These are phyloP conservation scores for Lichtheimia ramosa DNA, from an alignment of 371 early-diverging fungal genomes.

Conservation along the genomic window DNA sequence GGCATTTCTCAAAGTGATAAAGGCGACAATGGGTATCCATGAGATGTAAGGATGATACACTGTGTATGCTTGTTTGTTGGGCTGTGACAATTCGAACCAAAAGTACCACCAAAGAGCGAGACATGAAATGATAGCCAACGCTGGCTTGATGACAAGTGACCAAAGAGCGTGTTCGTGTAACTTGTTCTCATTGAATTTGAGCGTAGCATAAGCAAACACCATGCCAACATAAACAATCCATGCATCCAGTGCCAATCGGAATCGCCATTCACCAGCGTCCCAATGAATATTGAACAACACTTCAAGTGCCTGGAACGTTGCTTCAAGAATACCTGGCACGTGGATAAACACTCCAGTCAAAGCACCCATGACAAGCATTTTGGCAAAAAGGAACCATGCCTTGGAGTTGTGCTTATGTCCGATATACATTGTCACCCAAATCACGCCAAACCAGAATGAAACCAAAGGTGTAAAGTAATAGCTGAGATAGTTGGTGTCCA, in stretches of 20 bases:
- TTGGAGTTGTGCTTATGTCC: constrained; percentile 44
- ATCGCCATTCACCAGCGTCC: constrained; percentile 66
- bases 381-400: constrained; percentile 46
- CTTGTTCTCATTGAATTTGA: constrained; percentile 46
- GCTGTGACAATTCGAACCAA: constrained; percentile 45
- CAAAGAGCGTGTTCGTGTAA: constrained; percentile 38
- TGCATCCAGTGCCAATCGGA: constrained; percentile 61
- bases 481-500: constrained; percentile 66
- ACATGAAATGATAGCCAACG: constrained; percentile 24
- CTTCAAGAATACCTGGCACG: constrained; percentile 43
- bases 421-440: constrained; percentile 68
- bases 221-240: constrained; percentile 66
- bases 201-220: constrained; percentile 44
- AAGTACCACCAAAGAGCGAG: constrained; percentile 48
- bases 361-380: constrained; percentile 47
- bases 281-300: constrained; percentile 52
- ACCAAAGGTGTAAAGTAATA: constrained; percentile 81
- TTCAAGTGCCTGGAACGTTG: constrained; percentile 33
- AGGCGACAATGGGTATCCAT: constrained; percentile 61
- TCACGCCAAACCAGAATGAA: constrained; percentile 68
- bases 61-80: constrained; percentile 55
- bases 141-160: constrained; percentile 25
- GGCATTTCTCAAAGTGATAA: constrained; percentile 65
- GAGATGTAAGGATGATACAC: constrained; percentile 64
- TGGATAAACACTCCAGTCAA: constrained; percentile 41